Evolutionary conservation across 1,284 basidiomycete genomes (phyloP), one percentile per base, ranked within the genome.

Genomic region (Moesziomyces antarcticus): DNA sequence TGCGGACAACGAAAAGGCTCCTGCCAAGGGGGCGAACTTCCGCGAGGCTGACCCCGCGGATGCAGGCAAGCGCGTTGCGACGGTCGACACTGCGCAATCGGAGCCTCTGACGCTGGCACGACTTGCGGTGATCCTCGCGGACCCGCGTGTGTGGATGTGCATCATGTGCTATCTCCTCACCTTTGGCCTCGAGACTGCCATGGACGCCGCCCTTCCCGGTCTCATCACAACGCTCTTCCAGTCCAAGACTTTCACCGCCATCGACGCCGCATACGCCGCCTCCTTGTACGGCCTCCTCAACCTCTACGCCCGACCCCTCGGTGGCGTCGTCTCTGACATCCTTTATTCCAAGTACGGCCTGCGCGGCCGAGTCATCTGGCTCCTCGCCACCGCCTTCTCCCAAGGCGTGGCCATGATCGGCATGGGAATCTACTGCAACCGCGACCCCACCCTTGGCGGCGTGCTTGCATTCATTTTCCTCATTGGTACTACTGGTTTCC

Each of bases 131-230:
- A 85, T 89, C 48, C 44, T 88, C 27, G 22, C 72, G 8, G 87
- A 82, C 58, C 88, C 88, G 7, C 75, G 88, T n/a, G 90, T 89
- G 0, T 90, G 89, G 89, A 85, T 91, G 16, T 88, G 88, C 1
- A 83, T 88, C 1, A 75, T 89, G 13, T 87, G 86, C 18, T 89
- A 89, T 73, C 69, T 77, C 57, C 73, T 77, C 60, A 73, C 75
- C 21, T 89, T 90, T 65, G 89, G 89, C 0, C 87, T 87, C 48
- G 89, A 90, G 77, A 86, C 90, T 3, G 87, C 87, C 1, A 85
- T 91, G 42, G 88, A 91, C 65, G 87, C 88, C 10, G 87, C 88
- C 56, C 84, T 90, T 56, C 87, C 88, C 16, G 87, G 85, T 59
- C 84, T 88, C 21, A 80, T 89, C 27, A 87, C 85, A 61, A 83